Conservation (phyloP, 78 protist genomes). For the Dictyostelium citrinum region DNA sequence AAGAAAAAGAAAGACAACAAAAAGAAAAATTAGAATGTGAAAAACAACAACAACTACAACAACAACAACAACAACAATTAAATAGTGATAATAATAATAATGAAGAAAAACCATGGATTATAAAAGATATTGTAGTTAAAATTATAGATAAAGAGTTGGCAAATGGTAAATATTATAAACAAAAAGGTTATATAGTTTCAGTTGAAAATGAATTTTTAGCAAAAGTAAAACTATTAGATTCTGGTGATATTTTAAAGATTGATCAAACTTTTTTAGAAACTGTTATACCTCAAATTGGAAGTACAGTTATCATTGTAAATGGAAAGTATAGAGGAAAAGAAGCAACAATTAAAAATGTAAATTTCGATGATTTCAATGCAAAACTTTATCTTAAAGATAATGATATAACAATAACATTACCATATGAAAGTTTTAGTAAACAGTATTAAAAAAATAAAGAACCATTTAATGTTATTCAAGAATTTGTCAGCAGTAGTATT, state of each 20-base stretch:
- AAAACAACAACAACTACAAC: not conserved
- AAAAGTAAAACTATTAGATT: conserved; percentile 1
- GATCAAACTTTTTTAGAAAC: conserved; percentile 61
- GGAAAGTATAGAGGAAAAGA: conserved; percentile 28
- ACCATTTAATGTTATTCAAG: too few relatives aligned
- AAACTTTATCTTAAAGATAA: not conserved
- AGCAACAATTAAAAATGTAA: not conserved
- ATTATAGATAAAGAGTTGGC: conserved; percentile 52
- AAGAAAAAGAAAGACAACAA: conserved; percentile 3
- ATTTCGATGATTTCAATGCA: conserved; percentile 38
- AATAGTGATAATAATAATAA: not conserved
- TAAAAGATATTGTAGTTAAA: conserved; percentile 38
- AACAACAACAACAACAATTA: not conserved
- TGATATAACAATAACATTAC: not conserved
- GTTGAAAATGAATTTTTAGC: conserved; percentile 38
- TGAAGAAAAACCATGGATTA: conserved; percentile 41
- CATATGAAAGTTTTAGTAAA: conserved; percentile 71
- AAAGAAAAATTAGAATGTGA: not conserved
- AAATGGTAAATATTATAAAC: conserved; percentile 40
- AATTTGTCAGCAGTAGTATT: too few relatives aligned
- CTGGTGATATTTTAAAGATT: conserved; percentile 6
- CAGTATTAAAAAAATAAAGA: too few relatives aligned
- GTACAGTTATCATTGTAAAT: conserved; percentile 1
- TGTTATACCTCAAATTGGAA: conserved; percentile 11
- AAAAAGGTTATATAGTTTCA: not conserved